Evolutionary conservation across 768 basidiomycete genomes (phyloP).

Genomic region (Phylloporus rhodoxanthus): DNA sequence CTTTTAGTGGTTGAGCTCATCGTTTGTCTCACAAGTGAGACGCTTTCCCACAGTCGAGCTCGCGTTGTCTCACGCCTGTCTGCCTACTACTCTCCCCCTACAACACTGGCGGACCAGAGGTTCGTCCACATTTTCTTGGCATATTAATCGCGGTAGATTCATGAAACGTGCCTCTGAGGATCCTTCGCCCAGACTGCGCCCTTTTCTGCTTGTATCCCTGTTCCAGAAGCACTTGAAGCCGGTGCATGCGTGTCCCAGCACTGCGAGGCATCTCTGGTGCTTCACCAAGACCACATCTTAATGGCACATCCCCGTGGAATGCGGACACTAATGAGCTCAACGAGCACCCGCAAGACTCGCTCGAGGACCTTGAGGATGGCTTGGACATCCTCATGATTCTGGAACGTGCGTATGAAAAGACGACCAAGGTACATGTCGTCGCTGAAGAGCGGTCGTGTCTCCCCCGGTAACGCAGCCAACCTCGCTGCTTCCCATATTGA

Average conservation of each 20-base stretch:
- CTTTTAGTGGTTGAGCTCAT: too few relatives aligned
- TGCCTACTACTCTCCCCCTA: too few relatives aligned
- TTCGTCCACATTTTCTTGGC: slow-evolving; percentile 25
- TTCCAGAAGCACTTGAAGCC: slow-evolving; percentile 43
- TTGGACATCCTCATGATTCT: slow-evolving; percentile 64
- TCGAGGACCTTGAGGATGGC: slow-evolving; percentile 62
- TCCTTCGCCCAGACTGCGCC: slow-evolving; percentile 42
- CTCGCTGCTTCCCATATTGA: slow-evolving; percentile 22
- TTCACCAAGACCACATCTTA: slow-evolving; percentile 35
- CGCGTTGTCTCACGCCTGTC: too few relatives aligned
- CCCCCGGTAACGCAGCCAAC: slow-evolving; percentile 2
- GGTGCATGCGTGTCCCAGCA: slow-evolving; percentile 7
- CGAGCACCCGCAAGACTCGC: slow-evolving; percentile 35
- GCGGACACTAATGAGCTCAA: slow-evolving; percentile 38
- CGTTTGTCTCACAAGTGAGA: too few relatives aligned
- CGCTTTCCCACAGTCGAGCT: too few relatives aligned
- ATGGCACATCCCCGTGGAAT: slow-evolving; percentile 26
- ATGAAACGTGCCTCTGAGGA: slow-evolving; percentile 32
- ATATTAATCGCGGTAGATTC: slow-evolving; percentile 9
- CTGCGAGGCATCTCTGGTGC: slow-evolving; percentile 34
- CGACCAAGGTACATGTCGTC: slow-evolving; percentile 55
- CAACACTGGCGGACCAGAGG: slow-evolving; percentile 35
- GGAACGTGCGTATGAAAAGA: slow-evolving; percentile 63
- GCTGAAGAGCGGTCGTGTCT: slow-evolving; percentile 19
- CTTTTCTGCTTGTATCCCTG: slow-evolving; percentile 83